A percentile compares a stretch with the other conserved stretches of the same genome.
Conservation (phyloP, 192 early-diverging fungal genomes). For the Chytriomyces hyalinus region DNA sequence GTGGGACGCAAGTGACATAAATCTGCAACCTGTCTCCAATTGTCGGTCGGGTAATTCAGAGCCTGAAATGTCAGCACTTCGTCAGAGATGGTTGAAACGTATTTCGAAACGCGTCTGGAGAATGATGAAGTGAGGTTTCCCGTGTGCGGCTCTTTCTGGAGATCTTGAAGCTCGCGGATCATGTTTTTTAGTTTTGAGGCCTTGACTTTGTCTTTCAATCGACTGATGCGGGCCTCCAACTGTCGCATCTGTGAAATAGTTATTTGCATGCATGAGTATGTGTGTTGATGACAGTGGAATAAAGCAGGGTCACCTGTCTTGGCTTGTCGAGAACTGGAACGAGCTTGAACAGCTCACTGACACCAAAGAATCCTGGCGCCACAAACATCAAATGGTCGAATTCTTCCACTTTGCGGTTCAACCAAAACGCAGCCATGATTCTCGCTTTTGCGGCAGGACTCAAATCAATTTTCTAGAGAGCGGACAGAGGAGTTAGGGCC, state of each 20-base stretch:
- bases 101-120: conserved; percentile 15
- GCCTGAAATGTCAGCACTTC: conserved; percentile 33
- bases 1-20: conserved; percentile 2
- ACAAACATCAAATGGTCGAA: conserved; percentile 29
- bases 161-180: conserved; percentile 9
- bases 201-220: conserved; percentile 23
- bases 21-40: conserved; percentile 19
- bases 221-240: background rate
- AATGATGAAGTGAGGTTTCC: conserved; percentile 29
- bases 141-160: conserved; percentile 22
- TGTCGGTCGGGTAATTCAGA: conserved; percentile 26
- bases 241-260: conserved; percentile 9
- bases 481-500: background rate
- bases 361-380: conserved; percentile 26
- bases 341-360: conserved; percentile 36
- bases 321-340: conserved; percentile 34
- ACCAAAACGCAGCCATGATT: conserved; percentile 32
- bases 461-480: conserved; percentile 32
- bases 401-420: background rate
- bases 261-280: background rate
- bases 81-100: conserved; percentile 26
- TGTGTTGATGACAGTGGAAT: background rate
- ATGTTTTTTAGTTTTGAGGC: conserved; percentile 15
- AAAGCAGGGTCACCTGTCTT: conserved; percentile 27
- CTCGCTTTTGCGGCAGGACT: conserved; percentile 35